phyloP scores from a whole-genome alignment of 768 basidiomycete species.

The Tylopilus vinaceipallidus region DNA sequence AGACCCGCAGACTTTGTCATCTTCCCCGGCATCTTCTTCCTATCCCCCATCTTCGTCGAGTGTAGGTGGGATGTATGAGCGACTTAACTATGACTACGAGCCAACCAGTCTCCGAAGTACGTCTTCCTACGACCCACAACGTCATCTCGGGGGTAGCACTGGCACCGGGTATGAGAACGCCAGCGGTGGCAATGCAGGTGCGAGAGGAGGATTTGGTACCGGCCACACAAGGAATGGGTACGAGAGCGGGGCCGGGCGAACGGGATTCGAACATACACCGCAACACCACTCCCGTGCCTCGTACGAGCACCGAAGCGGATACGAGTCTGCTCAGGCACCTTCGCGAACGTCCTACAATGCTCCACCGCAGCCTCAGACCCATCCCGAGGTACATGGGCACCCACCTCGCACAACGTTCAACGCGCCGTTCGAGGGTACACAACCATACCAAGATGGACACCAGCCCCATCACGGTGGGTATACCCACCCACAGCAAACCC shows the following conservation, averaged over 20 bases:
- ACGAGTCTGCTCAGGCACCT: slow-evolving; percentile 25
- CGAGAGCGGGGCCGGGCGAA: slow-evolving; percentile 16
- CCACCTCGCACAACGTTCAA: slow-evolving; percentile 20
- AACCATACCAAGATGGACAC: slow-evolving; percentile 28
- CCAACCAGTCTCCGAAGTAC: slow-evolving; percentile 11
- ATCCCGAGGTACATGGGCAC: slow-evolving; percentile 20
- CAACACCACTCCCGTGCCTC: slow-evolving; percentile 28
- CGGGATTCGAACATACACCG: slow-evolving; percentile 25
- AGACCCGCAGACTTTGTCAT: slow-evolving; percentile 12
- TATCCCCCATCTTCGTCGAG: slow-evolving; percentile 18
- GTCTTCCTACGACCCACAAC: slow-evolving; percentile 23
- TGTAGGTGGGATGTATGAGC: slow-evolving; percentile 21
- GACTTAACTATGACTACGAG: slow-evolving; percentile 23
- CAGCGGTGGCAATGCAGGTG: slow-evolving; percentile 8
- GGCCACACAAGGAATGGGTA: slow-evolving; percentile 19
- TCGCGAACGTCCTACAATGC: slow-evolving; percentile 20
- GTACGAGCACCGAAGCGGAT: slow-evolving; percentile 25
- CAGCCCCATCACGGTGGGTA: slow-evolving; percentile 21
- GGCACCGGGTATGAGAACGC: slow-evolving; percentile 18
- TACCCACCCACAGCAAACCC: slow-evolving; percentile 19
- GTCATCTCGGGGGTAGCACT: slow-evolving; percentile 8
- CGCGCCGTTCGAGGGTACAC: slow-evolving; percentile 25
- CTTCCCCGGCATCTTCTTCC: slow-evolving; percentile 13
- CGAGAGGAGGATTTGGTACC: slow-evolving; percentile 23
- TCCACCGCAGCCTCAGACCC: slow-evolving; percentile 17